Evolutionary conservation across 225 moss, liverwort and hornwort genomes (phyloP), one percentile per base, ranked within the genome.

Genomic region (Pleurozium schreberi): DNA sequence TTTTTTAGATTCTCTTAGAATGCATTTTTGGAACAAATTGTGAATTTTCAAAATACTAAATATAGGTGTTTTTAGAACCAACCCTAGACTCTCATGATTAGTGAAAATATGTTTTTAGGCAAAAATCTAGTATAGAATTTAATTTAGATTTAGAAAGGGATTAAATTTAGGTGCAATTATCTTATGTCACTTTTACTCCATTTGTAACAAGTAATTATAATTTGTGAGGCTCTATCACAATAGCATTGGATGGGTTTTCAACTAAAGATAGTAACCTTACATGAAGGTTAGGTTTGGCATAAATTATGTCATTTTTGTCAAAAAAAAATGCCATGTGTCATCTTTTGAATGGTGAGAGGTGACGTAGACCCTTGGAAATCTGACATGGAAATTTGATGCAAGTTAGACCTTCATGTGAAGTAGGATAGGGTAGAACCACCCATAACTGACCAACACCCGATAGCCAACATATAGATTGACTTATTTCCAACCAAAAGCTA

Each of bases 41-140:
- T 26, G 5, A 43, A 43, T 43, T 43, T 71, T 10, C 5, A 28
- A 71, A 43, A 3, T 17, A 26, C 1, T 43, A 1, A 71, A 71
- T 27, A 28, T 43, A 43, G 28, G 9, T 43, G 1, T 71, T 16
- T 17, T 2, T 27, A 27, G 1, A 71, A 27, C 3, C 9, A 38
- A 15, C 9, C 0, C 0, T 28, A 17, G 2, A 27, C 10, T 43
- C 26, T 70, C 15, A 15, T 27, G 0, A 71, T 9, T 43, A 71
- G 2, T 16, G 0, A 1, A 1, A 71, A 1, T 43, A 43, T 43
- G 43, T n/a, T 17, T 71, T 27, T 10, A 42, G 1, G 1, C 15
- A 42, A 42, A 4, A 42, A 42, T 70, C 0, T 26, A 0, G 2
- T n/a, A n/a, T n/a, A 26, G 5, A 5, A 0, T 70, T 26, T 0